Evolutionary conservation across 208 protist genomes (phyloP), one percentile per base, ranked within the genome.

Genomic region (Balamuthia mandrillaris): DNA sequence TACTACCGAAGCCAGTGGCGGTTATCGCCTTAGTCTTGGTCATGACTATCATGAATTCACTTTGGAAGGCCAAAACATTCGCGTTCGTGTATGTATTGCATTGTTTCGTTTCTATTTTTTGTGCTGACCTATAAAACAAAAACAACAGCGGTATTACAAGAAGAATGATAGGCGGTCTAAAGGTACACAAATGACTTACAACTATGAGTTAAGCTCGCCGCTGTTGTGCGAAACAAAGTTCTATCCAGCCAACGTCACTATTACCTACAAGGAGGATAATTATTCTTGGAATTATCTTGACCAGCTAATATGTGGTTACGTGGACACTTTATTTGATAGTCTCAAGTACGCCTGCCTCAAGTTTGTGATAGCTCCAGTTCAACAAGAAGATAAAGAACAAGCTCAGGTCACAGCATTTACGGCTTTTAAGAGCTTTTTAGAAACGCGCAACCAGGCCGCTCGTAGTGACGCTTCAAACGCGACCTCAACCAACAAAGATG

Each of bases 251-350:
- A n/a, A 56, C 18, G 49, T 56, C 18, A 56, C 49, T 24, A 24
- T 56, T 56, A 14, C 44, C 9, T 54, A 82, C 37, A 82, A 82
- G 18, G 54, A 47, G 14, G 44, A 35, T 0, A 39, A 68, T 18
- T 82, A 82, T 54, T 82, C 75, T 31, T 82, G 75, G 75, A 82
- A 82, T 41, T 82, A 82, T 31, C 56, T 82, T 16, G 75, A 82
- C 16, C 45, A 82, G 75, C 52, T 82, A 3, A 82, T 82, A 16
- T 82, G 75, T 21, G 75, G 75, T 21, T 82, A 82, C 27, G 60
- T 39, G 21, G 75, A 82, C 35, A 54, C 44, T 24, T 56, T 82
- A 54, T 82, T 56, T 31, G 75, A 82, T 41, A 68, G 52, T 18
- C 75, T 82, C 49, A 82, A 82, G 52, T 82, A 82, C 41, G 47